These are phyloP conservation scores for sorghum (Sorghum bicolor) DNA, from an alignment of 176 grass and related monocot genomes.

Conservation along the genomic window Sorghum_bicolor_NCBIv3 NC_012875.2:57513501-57514000, in stretches of 20 bases:
- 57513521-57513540: constrained; percentile 34
- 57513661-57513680: constrained; percentile 40
- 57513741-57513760: constrained; percentile 38
- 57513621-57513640: constrained; percentile 53
- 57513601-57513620: constrained; percentile 62
- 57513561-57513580: constrained; percentile 73
- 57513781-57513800: neutral
- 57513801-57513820: constrained; percentile 1
- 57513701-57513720: constrained; percentile 66
- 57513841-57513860: neutral
- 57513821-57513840: neutral
- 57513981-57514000: neutral
- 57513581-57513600: constrained; percentile 61
- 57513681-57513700: constrained; percentile 50
- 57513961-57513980: neutral
- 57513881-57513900: neutral
- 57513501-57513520: constrained; percentile 35
- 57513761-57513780: neutral
- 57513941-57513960: neutral
- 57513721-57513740: constrained; percentile 47
- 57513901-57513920: neutral
- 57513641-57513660: constrained; percentile 52
- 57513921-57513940: neutral
- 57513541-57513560: constrained; percentile 46
- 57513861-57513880: neutral